Percentiles rank a stretch among this genome's conserved stretches.
Evolutionary conservation across 805 yeast genomes (phyloP).

Genomic region (Torulaspora franciscae): DNA sequence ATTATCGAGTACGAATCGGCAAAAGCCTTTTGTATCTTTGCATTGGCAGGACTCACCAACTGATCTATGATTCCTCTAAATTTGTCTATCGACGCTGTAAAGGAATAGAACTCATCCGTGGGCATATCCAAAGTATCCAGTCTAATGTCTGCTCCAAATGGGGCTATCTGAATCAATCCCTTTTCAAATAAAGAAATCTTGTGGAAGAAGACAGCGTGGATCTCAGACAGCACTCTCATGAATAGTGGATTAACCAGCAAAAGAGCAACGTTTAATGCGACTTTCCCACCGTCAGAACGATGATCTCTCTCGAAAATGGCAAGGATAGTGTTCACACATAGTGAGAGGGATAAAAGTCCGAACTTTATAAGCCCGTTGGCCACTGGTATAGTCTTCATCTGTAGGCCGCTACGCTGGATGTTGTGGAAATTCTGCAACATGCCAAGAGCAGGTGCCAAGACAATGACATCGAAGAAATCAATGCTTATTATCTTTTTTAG

Average conservation of each 20-base stretch:
- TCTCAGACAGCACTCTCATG: constrained; percentile 23
- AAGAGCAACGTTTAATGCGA: constrained; percentile 15
- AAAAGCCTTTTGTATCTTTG: constrained; percentile 10
- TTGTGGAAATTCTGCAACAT: constrained; percentile 24
- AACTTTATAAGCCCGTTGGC: constrained; percentile 22
- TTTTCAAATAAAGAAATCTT: constrained; percentile 21
- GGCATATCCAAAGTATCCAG: constrained; percentile 13
- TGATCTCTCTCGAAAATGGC: constrained; percentile 14
- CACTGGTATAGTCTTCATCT: constrained; percentile 6
- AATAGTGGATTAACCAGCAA: constrained; percentile 21
- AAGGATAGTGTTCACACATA: constrained; percentile 19
- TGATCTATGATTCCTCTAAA: constrained; percentile 22
- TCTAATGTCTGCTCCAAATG: constrained; percentile 8
- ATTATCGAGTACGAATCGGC: constrained; percentile 18
- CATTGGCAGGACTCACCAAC: constrained; percentile 13
- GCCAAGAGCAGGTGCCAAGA: constrained; percentile 22
- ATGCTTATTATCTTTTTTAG: constrained; percentile 12
- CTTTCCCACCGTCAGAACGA: neutral
- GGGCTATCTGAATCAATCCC: constrained; percentile 15
- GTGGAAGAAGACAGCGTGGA: constrained; percentile 22
- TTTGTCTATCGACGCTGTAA: constrained; percentile 11
- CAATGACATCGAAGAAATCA: constrained; percentile 24
- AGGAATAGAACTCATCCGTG: constrained; percentile 11
- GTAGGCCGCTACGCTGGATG: constrained; percentile 15
- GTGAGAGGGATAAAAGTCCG: constrained; percentile 16